Base-by-base conservation (phyloP, 345 rosid genomes). In the Lepidium aucheri region DNA sequence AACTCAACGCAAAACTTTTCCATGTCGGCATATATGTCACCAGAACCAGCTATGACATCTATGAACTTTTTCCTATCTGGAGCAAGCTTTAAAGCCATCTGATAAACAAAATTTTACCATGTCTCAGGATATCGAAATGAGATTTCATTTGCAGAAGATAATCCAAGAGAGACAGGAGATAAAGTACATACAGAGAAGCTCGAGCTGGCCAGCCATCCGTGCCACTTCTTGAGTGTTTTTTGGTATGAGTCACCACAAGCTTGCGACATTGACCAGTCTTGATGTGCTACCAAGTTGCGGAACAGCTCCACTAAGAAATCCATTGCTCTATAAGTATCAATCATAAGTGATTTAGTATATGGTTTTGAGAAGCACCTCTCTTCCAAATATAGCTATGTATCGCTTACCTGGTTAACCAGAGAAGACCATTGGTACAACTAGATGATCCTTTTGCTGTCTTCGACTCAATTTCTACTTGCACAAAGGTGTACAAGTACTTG, bases 201-300 rank as follows among this genome's bases (percentile, higher is more conserved):
- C 61, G 99, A 86, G 80, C 97, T 88, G 50, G 99, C 96, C 47
- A 90, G 81, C 97, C 96, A 94, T 76, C 99, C 97, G 34, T 90
- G 99, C 76, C 80, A 94, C 72, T 82, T 86, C 76, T 94, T 88
- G 65, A 94, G 86, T 16, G 96, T 94, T 74, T 94, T 94, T 50
- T 76, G 73, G 70, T 94, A 94, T 34, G 99, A 83, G 60, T 94
- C 92, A 15, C 83, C 76, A 68, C 95, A 88, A 63, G 86, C 87
- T 77, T 90, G 96, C 35, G 92, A 24, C 99, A 94, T 94, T 32
- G 95, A 68, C 99, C 96, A 88, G 54, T 94, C 97, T 65, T 80
- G 77, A 79, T 90, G 95, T 53, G 78, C 58, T 72, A 88, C 79
- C 66, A 94, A 84, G 81, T 86, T 84, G 69, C 88, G 86, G 77